Evolutionary conservation across 2,329 filamentous ascomycete genomes (phyloP).

Genomic region (Aspergillus caelatus): DNA sequence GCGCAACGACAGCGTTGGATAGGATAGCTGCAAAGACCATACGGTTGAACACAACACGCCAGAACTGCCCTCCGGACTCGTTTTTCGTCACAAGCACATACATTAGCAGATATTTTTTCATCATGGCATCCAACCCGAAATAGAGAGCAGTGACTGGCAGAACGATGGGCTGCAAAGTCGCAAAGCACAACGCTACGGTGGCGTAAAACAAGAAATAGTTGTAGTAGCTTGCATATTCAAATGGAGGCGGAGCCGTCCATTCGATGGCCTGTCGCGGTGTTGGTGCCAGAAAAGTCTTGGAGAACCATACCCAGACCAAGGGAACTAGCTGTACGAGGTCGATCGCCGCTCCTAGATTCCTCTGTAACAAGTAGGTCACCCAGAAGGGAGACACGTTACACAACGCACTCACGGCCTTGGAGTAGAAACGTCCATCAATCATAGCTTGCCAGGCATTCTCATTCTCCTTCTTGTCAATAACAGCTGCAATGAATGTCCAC

Average conservation of each 20-base stretch:
- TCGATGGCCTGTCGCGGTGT: constrained; percentile 92
- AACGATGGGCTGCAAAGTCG: constrained; percentile 82
- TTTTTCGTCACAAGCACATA: constrained; percentile 97
- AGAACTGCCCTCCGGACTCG: constrained; percentile 90
- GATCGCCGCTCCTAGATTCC: constrained; percentile 89
- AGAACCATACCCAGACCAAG: constrained; percentile 80
- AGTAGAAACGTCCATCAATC: constrained; percentile 63
- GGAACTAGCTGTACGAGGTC: constrained; percentile 89
- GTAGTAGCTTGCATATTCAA: constrained; percentile 96
- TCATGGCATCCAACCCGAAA: constrained; percentile 80
- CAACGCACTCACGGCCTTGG: constrained; percentile 70
- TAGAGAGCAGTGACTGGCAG: constrained; percentile 86
- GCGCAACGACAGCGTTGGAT: constrained; percentile 74
- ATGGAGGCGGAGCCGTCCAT: constrained; percentile 85
- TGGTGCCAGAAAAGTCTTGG: constrained; percentile 80
- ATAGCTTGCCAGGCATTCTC: constrained; percentile 71
- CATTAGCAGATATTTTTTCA: constrained; percentile 93
- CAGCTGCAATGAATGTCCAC: constrained; percentile 71
- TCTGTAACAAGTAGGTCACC: constrained; percentile 90
- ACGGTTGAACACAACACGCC: constrained; percentile 91
- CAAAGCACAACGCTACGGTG: constrained; percentile 84
- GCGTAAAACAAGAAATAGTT: constrained; percentile 97
- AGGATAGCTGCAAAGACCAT: constrained; percentile 80
- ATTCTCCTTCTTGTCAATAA: constrained; percentile 63
- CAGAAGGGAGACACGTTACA: constrained; percentile 87